A percentile compares a stretch with the other conserved stretches of the same genome.
Evolutionary conservation across 352 stramenopile species (phyloP).

Genomic region (Phytophthora sp.): DNA sequence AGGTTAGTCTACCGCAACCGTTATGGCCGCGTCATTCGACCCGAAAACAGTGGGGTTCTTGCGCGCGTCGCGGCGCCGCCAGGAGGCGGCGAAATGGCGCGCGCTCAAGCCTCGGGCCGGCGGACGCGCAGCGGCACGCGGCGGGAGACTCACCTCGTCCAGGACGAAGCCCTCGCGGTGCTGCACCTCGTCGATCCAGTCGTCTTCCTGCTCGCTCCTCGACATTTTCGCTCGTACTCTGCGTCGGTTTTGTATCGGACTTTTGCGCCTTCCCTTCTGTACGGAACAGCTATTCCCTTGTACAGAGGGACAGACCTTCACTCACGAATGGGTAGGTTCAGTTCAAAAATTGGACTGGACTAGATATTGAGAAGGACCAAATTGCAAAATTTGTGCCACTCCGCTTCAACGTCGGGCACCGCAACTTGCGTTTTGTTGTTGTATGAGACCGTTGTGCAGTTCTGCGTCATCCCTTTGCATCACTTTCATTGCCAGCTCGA

Average conservation of each 20-base stretch:
- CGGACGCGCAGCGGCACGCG: not conserved
- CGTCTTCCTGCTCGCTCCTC: conserved; percentile 67
- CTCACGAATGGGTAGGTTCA: conserved; percentile 8
- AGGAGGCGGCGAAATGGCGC: not conserved
- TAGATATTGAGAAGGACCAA: no score
- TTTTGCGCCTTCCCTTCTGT: not conserved
- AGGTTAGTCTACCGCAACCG: conserved; percentile 15
- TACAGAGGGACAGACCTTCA: conserved; percentile 8
- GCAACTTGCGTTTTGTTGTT: no score
- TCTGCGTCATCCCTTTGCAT: no score
- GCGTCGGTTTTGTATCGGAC: conserved; percentile 21
- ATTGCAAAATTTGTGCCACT: no score
- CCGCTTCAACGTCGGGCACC: no score
- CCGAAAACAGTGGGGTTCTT: conserved; percentile 2
- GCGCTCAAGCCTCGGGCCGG: not conserved
- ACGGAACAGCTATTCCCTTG: conserved; percentile 3
- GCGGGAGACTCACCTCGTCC: conserved; percentile 52
- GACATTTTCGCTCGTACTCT: conserved; percentile 42
- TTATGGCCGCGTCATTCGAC: conserved; percentile 8
- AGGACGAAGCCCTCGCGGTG: conserved; percentile 61
- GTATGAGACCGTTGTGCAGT: no score
- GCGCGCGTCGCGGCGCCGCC: not conserved
- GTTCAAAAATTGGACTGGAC: not conserved
- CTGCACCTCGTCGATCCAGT: conserved; percentile 60
- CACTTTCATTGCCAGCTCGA: no score